Evolutionary conservation across 306 rosid species (phyloP).

Genomic region (Quercus gilva): DNA sequence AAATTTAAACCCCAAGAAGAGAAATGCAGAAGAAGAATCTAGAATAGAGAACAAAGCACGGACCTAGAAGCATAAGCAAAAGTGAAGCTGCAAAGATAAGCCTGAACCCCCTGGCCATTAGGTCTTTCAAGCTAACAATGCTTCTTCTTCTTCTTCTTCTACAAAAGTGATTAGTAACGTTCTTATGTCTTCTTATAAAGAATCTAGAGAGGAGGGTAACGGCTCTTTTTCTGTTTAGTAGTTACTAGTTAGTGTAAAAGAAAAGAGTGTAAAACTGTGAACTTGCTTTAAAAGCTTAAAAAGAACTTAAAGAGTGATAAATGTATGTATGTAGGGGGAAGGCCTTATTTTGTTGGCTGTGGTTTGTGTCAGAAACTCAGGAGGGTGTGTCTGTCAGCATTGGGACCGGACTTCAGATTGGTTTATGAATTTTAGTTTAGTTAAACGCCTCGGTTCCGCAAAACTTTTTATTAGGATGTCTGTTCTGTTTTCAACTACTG

Average conservation of each 20-base stretch:
- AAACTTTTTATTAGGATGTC: conserved; percentile 27
- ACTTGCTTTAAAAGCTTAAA: too few species aligned
- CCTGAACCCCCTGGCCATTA: conserved; percentile 46
- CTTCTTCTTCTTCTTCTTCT: conserved; percentile 1
- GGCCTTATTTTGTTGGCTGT: neutral
- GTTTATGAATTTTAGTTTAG: conserved; percentile 33
- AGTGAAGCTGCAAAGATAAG: conserved; percentile 45
- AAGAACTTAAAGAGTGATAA: too few species aligned
- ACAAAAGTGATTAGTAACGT: neutral
- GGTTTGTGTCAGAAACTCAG: conserved; percentile 25
- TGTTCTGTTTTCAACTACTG: conserved; percentile 7
- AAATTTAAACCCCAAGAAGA: neutral
- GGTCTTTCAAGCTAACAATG: neutral
- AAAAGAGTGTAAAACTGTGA: too few species aligned
- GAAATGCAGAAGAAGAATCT: conserved; percentile 3
- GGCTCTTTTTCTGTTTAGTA: conserved; percentile 28
- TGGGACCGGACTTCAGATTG: conserved; percentile 43
- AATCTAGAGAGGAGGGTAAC: conserved; percentile 30
- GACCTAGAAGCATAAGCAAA: conserved; percentile 66
- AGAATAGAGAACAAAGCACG: conserved; percentile 29
- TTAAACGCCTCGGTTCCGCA: conserved; percentile 49
- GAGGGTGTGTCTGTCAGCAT: conserved; percentile 20
- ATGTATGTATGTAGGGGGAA: too few species aligned
- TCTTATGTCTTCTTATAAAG: neutral
- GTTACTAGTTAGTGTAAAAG: too few species aligned